Conservation (phyloP, 75 land plant genomes). For the Pseudotsuga menziesii region DNA sequence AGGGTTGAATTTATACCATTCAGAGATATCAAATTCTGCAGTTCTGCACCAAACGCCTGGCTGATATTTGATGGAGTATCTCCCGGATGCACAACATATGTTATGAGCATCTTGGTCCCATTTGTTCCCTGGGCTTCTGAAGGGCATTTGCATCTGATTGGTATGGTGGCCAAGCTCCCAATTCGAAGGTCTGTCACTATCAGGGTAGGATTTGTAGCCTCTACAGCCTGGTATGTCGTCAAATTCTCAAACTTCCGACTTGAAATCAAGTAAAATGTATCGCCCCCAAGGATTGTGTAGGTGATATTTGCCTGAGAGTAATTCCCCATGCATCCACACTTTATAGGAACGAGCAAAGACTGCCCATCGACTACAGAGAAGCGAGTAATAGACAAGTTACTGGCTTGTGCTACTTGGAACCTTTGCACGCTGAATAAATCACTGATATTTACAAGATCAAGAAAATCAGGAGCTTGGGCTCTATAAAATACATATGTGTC, state of each 20-base stretch:
- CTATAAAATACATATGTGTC: slow-evolving; percentile 13
- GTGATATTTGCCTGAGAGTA: slow-evolving; percentile 19
- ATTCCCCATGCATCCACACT: background rate
- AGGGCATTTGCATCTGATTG: no score
- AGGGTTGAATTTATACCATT: slow-evolving; percentile 8
- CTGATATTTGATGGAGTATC: slow-evolving; percentile 38
- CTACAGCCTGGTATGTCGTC: slow-evolving; percentile 46
- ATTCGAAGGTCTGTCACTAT: no score
- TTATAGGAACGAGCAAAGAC: no score
- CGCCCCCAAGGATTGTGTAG: no score
- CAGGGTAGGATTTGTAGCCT: slow-evolving; percentile 41
- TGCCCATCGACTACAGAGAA: no score
- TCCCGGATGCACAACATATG: slow-evolving; percentile 43
- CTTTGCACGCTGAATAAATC: no score
- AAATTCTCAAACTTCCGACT: slow-evolving; percentile 24
- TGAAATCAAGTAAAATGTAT: no score
- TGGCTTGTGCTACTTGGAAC: no score
- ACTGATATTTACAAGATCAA: no score
- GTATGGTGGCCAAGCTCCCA: no score
- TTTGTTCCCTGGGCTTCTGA: slow-evolving; percentile 3
- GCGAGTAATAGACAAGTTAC: no score
- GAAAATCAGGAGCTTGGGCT: slow-evolving; percentile 17
- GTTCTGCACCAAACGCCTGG: slow-evolving; percentile 19
- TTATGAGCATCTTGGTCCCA: slow-evolving; percentile 6
- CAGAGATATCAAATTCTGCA: slow-evolving; percentile 13